phyloP scores from a whole-genome alignment of 345 rosid species.

The Hibiscus syriacus region DNA sequence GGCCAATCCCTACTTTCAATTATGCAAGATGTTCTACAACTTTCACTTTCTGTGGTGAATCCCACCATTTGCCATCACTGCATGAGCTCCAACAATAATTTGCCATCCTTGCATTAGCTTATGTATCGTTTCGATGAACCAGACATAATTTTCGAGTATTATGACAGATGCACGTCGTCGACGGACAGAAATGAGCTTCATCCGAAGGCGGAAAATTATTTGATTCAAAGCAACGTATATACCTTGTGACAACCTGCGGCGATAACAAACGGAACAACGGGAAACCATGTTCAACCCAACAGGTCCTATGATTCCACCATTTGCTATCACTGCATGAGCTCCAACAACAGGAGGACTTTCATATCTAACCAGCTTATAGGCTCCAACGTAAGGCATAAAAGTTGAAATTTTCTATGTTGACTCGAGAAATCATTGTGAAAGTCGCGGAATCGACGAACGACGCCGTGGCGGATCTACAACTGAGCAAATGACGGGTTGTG shows the following conservation, averaged over 20 bases:
- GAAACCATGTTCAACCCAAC: constrained; percentile 41
- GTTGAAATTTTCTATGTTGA: constrained; percentile 36
- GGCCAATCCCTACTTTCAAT: no score
- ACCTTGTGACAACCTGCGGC: no score
- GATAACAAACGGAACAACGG: no score
- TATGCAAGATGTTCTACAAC: no score
- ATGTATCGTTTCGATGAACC: constrained; percentile 26
- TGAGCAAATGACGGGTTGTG: no score
- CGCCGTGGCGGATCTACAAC: no score
- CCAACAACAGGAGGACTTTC: no score
- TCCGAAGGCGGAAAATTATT: neutral
- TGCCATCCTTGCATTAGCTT: no score
- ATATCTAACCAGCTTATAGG: constrained; percentile 11
- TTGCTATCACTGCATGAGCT: no score
- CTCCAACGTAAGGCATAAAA: constrained; percentile 15
- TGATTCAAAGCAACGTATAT: constrained; percentile 40
- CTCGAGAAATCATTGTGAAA: constrained; percentile 49
- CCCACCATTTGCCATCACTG: no score
- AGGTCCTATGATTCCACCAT: constrained; percentile 36
- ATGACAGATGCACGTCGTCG: neutral
- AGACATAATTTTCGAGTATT: constrained; percentile 25
- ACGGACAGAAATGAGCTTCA: constrained; percentile 35
- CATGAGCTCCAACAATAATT: no score
- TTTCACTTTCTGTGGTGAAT: no score
- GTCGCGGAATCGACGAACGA: constrained; percentile 56